Evolutionary conservation across 306 rosid species (phyloP), one percentile per base, ranked within the genome.

Genomic region (Glycine soja): DNA sequence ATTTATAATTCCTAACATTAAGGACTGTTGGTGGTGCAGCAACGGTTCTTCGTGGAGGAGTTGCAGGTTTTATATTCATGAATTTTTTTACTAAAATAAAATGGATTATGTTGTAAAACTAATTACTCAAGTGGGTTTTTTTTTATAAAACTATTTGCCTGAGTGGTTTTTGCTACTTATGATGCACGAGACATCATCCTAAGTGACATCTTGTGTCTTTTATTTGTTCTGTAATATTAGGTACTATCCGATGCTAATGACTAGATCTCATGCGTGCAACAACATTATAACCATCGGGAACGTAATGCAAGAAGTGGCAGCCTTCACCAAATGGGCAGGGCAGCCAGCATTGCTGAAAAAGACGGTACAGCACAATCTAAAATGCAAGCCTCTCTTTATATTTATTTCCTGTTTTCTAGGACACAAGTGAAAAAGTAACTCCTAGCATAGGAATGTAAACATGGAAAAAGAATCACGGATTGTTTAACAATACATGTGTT

Each of bases 261-360:
- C 24, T 19, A 19, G 1, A 19, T 19, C 24, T 1, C 98, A 89
- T 91, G 61, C 93, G 97, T 68, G 99, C 92, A 76, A 91, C 95
- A n/a, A 91, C 88, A 83, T 93, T 93, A 78, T 93, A 93, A 63
- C 97, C 97, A 40, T 97, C 99, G 40, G 95, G 94, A 70, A 95
- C 91, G 75, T 87, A 81, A 85, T 95, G 99, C 91, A 93, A 86
- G 86, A 95, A 95, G 82, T 95, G 99, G 82, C 99, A 95, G 50
- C 93, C 78, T 86, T 95, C 99, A 48, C 99, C 99, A 78, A 95
- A 95, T 16, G 99, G 99, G 73, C 98, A 95, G 99, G 99, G 73
- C 98, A 95, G 9, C 98, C 99, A 68, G 98, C 81, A 62, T 93
- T 95, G 82, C 99, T 93, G 93, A 89, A 90, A 80, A 42, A 47